These are phyloP conservation scores for Fusarium xylarioides DNA, from an alignment of 2,329 filamentous ascomycete species.

Conservation along the genomic window DNA sequence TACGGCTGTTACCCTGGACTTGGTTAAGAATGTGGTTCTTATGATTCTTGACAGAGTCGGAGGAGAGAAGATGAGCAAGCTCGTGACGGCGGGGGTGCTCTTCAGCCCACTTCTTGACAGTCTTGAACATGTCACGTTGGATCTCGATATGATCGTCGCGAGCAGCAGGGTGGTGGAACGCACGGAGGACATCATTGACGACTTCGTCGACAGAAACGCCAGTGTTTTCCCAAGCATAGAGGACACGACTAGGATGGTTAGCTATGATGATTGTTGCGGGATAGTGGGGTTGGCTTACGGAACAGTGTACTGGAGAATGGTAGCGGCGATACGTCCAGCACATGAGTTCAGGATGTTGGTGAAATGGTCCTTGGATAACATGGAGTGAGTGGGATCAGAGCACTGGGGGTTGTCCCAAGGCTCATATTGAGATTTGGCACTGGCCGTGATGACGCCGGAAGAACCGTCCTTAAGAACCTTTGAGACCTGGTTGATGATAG, in stretches of 20 bases:
- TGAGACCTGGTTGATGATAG: slow-evolving; percentile 88
- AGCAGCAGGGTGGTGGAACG: slow-evolving; percentile 91
- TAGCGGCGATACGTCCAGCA: slow-evolving; percentile 76
- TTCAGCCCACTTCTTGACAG: slow-evolving; percentile 83
- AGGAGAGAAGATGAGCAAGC: slow-evolving; percentile 79
- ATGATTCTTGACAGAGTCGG: slow-evolving; percentile 82
- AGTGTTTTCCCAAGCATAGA: slow-evolving; percentile 94
- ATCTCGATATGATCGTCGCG: slow-evolving; percentile 80
- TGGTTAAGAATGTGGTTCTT: slow-evolving; percentile 75
- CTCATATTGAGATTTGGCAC: slow-evolving; percentile 78
- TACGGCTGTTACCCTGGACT: slow-evolving; percentile 29
- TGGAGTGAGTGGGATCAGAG: slow-evolving; percentile 82
- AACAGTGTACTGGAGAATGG: slow-evolving; percentile 85
- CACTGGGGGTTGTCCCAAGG: slow-evolving; percentile 81
- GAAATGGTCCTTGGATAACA: slow-evolving; percentile 87
- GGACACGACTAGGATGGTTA: slow-evolving; percentile 65
- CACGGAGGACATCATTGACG: slow-evolving; percentile 78
- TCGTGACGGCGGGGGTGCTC: slow-evolving; percentile 72
- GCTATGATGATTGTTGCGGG: not conserved
- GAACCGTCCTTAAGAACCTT: slow-evolving; percentile 87
- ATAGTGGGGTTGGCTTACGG: slow-evolving; percentile 62
- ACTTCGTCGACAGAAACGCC: slow-evolving; percentile 85
- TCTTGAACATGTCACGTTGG: slow-evolving; percentile 88
- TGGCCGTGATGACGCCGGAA: slow-evolving; percentile 72
- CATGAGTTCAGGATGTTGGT: slow-evolving; percentile 81